These are phyloP conservation scores for Alternaria sp. DNA, from an alignment of 2,329 filamentous ascomycete species.

Conservation along the genomic window DNA sequence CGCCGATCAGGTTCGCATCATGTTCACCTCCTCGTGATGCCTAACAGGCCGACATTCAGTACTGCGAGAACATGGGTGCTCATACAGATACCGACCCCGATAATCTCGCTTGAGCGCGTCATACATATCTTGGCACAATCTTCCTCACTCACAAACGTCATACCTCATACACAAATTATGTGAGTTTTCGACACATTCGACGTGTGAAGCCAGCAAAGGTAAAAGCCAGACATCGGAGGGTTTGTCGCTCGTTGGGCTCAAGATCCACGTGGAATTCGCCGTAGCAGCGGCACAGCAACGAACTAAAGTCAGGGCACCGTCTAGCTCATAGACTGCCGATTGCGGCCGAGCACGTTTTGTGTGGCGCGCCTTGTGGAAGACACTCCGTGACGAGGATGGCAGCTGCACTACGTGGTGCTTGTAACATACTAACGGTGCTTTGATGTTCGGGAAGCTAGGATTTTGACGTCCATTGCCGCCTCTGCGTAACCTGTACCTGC, in stretches of 20 bases:
- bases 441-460: neutral
- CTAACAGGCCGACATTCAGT: neutral
- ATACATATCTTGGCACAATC: neutral
- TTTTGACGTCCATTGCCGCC: neutral
- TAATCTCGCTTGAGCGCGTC: neutral
- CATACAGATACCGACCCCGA: neutral
- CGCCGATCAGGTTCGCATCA: neutral
- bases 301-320: neutral
- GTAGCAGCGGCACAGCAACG: neutral
- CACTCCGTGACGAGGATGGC: neutral
- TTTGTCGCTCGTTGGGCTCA: neutral
- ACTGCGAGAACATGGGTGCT: neutral
- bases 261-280: neutral
- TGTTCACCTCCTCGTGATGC: neutral
- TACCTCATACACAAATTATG: neutral
- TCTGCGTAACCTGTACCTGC: neutral
- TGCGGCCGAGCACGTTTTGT: neutral
- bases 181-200: neutral
- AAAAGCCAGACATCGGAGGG: neutral
- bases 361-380: neutral
- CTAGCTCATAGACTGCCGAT: neutral
- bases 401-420: neutral
- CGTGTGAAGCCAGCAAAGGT: neutral
- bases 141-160: neutral
- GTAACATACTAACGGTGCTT: neutral